phyloP scores from a whole-genome alignment of 169 alveolate genomes.

The Cryptosporidium sp. region DNA sequence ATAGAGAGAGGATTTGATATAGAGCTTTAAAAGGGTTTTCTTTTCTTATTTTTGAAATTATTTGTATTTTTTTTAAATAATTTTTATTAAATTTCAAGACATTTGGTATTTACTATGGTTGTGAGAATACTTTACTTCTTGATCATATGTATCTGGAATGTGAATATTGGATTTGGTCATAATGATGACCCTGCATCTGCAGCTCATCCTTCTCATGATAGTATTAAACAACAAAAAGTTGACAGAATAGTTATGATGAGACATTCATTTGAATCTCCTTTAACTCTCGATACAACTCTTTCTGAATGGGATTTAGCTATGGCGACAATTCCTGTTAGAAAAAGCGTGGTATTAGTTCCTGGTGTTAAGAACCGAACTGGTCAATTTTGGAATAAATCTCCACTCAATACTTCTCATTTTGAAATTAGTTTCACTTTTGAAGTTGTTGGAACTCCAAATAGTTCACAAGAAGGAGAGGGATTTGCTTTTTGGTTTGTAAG shows the following conservation, averaged over 20 bases:
- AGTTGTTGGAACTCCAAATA: slow-evolving; percentile 69
- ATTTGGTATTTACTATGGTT: slow-evolving; percentile 4
- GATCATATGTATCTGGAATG: neutral
- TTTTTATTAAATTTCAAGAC: neutral
- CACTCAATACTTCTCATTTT: slow-evolving; percentile 79
- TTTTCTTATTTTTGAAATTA: neutral
- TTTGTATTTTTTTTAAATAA: neutral
- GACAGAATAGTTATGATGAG: slow-evolving; percentile 67
- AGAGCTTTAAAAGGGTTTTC: neutral
- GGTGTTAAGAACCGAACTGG: slow-evolving; percentile 80
- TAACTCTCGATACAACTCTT: slow-evolving; percentile 65
- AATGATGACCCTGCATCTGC: slow-evolving; percentile 54
- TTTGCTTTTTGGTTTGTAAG: slow-evolving; percentile 82
- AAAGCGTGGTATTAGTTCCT: slow-evolving; percentile 80
- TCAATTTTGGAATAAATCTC: slow-evolving; percentile 81
- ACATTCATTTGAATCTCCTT: slow-evolving; percentile 73
- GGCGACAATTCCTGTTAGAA: slow-evolving; percentile 80
- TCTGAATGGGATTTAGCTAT: slow-evolving; percentile 80
- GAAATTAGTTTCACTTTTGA: slow-evolving; percentile 79
- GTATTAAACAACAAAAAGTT: slow-evolving; percentile 59
- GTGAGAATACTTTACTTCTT: neutral
- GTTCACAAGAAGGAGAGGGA: slow-evolving; percentile 76
- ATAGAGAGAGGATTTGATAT: neutral
- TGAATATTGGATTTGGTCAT: slow-evolving; percentile 1
- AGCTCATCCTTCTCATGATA: slow-evolving; percentile 73